Conservation (phyloP, 2,329 filamentous ascomycete species). For the Tothia fuscella region DNA sequence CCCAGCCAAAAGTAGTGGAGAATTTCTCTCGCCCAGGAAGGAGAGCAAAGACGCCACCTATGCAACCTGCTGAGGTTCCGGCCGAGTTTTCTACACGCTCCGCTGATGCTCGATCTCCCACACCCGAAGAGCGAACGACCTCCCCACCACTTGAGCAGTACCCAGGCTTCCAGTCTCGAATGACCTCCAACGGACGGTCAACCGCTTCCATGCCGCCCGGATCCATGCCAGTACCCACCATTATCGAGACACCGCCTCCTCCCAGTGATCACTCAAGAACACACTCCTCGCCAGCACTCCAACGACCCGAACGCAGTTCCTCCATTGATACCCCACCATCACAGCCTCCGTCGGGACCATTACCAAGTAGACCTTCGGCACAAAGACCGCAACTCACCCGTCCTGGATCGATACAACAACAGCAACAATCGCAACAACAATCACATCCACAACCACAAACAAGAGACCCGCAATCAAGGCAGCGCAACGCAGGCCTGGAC, state of each 20-base stretch:
- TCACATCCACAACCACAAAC: constrained; percentile 22
- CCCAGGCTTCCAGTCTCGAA: constrained; percentile 43
- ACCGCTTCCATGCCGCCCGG: constrained; percentile 38
- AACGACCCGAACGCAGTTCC: constrained; percentile 41
- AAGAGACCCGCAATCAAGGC: no score
- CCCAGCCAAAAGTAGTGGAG: constrained; percentile 22
- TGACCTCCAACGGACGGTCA: constrained; percentile 44
- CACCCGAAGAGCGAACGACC: constrained; percentile 21
- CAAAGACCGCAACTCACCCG: constrained; percentile 10
- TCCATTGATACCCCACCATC: constrained; percentile 18
- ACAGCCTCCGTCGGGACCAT: constrained; percentile 19
- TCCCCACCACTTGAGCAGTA: constrained; percentile 29
- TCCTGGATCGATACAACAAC: constrained; percentile 19
- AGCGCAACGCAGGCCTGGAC: no score
- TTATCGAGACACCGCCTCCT: constrained; percentile 52
- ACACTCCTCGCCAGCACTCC: constrained; percentile 14
- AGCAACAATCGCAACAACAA: constrained; percentile 27
- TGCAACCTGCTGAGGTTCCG: constrained; percentile 17
- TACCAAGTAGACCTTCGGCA: constrained; percentile 15
- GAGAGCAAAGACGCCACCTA: constrained; percentile 4
- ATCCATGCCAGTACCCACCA: constrained; percentile 39
- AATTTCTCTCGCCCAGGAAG: constrained; percentile 50
- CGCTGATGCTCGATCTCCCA: constrained; percentile 14
- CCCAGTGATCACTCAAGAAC: constrained; percentile 3
- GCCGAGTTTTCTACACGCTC: constrained; percentile 16